Evolutionary conservation across 768 basidiomycete species (phyloP).

Genomic region (Lentinula sp.): DNA sequence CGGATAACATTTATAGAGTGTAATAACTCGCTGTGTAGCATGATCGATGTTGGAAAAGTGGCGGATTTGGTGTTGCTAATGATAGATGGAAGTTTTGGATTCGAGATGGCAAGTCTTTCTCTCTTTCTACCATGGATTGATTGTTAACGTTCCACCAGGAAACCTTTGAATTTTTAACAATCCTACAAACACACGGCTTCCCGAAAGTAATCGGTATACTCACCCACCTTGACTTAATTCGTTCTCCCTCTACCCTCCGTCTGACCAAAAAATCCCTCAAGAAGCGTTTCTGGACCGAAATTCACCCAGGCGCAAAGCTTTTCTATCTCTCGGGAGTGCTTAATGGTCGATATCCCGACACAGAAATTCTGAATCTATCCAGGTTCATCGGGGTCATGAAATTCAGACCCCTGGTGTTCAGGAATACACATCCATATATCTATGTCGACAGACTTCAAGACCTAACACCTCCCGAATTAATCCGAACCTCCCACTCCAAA

Average conservation of each 20-base stretch:
- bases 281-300: conserved; percentile 99
- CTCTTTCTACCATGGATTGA: background rate
- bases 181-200: conserved; percentile 95
- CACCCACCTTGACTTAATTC: conserved; percentile 94
- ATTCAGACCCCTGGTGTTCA: conserved; percentile 94
- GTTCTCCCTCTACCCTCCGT: conserved; percentile 80
- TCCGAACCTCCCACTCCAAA: conserved; percentile 76
- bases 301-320: conserved; percentile 96
- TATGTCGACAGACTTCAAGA: conserved; percentile 94
- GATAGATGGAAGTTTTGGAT: conserved; percentile 97
- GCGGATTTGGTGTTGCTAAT: conserved; percentile 95
- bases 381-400: conserved; percentile 98
- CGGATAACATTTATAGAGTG: conserved; percentile 96
- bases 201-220: conserved; percentile 98
- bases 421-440: conserved; percentile 92
- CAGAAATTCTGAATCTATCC: conserved; percentile 91
- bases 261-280: conserved; percentile 92
- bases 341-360: conserved; percentile 96
- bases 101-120: conserved; percentile 80
- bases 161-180: conserved; percentile 97
- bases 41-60: conserved; percentile 97
- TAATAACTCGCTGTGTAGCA: conserved; percentile 95
- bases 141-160: conserved; percentile 47
- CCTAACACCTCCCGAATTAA: conserved; percentile 80
- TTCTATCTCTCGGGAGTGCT: conserved; percentile 96